Base-by-base conservation (phyloP, 306 rosid genomes). In the Fragaria ananassa region DNA sequence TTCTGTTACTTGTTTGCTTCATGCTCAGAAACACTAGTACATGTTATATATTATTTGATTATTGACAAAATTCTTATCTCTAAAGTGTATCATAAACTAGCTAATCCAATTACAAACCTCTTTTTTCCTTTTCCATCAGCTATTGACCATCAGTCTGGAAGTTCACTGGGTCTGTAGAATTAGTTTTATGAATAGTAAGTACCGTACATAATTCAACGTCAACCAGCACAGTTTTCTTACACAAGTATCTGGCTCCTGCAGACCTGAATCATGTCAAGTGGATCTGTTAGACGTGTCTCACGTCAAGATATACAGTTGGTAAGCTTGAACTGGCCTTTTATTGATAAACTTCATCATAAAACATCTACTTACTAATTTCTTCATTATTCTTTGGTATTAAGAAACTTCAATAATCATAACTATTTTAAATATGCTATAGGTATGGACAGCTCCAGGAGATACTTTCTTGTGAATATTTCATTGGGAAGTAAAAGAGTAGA, bases 291-390 rank as follows among this genome's bases (percentile, higher is more conserved):
- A 81, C 85, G 90, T 83, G 92, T 91, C 72, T 88, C 96, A 71
- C 96, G 90, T 65, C 87, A 91, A 83, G 97, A 93, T 79, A 88
- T 91, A 60, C 98, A 93, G 80, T 77, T 90, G 90, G 98, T 93
- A 88, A 88, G 93, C 74, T 79, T 68, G 19, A 19, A 35, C 70
- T 78, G 15, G 1, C 9, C 46, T 57, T 75, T 77, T 61, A n/a
- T 71, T 78, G 45, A 72, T 71, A 29, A 44, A 65, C 34, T 53
- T 21, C 37, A 13, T 71, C n/a, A 53, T 34, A 35, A 18, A 71
- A 51, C 23, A 19, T 35, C 34, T 35, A 71, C 34, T 37, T 72
- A 37, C 25, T 23, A 12, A 21, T 57, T 34, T 35, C 6, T 14
- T 56, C 10, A 37, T 4, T 41, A 13, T 72, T 56, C 17, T 56